phyloP scores from a whole-genome alignment of 331 rosid genomes.

The Pyracantha coccinea region DNA sequence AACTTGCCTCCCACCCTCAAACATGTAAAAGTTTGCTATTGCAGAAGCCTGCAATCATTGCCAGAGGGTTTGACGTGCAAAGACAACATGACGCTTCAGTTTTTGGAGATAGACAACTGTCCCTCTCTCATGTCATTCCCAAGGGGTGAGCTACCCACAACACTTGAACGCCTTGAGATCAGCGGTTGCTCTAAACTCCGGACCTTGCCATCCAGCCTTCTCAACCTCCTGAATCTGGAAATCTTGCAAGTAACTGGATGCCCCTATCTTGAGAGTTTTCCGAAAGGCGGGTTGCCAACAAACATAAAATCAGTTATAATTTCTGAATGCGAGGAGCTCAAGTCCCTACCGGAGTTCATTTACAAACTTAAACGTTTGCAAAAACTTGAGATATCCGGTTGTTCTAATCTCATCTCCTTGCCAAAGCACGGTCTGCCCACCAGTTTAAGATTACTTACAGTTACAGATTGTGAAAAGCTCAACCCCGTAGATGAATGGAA shows the following conservation, averaged over 20 bases:
- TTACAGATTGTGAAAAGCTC: conserved; percentile 4
- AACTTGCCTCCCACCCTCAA: background rate
- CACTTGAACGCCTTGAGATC: conserved; percentile 2
- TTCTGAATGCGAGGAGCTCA: background rate
- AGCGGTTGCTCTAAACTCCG: background rate
- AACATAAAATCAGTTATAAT: background rate
- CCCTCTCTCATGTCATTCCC: conserved; percentile 5
- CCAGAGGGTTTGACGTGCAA: background rate
- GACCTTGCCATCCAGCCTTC: background rate
- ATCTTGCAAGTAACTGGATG: background rate
- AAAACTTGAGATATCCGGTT: background rate
- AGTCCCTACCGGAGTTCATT: conserved; percentile 1
- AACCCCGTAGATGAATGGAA: background rate
- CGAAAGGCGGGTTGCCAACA: background rate
- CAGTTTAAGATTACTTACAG: background rate
- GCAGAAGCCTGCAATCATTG: background rate
- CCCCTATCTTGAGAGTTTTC: background rate
- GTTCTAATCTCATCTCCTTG: background rate
- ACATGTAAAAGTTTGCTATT: background rate
- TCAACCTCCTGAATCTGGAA: conserved; percentile 5
- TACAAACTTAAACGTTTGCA: background rate
- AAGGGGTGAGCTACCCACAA: background rate
- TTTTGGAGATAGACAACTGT: conserved; percentile 2
- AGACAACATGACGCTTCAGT: background rate
- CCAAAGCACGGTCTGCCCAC: conserved; percentile 15